These are phyloP conservation scores for Raphanus hybrid DNA, from an alignment of 441 rosid genomes.

Conservation along the genomic window DNA sequence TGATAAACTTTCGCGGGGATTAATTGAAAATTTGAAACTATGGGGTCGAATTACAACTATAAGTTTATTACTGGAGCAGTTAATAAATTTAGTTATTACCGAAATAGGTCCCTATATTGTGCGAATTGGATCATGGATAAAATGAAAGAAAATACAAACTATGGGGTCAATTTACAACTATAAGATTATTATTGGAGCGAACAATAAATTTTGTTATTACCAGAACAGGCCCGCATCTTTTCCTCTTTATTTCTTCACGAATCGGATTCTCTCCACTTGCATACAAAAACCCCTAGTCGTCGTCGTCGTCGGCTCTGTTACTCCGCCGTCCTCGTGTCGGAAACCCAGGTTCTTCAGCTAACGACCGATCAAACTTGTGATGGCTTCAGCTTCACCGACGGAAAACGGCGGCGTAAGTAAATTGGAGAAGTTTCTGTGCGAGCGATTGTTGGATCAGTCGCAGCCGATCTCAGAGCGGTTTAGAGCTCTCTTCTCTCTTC, in stretches of 20 bases:
- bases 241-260: not conserved
- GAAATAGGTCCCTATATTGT: too few species aligned
- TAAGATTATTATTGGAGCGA: not conserved
- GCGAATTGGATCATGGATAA: too few species aligned
- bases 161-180: not conserved
- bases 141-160: too few species aligned
- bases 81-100: too few species aligned
- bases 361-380: conserved; percentile 8
- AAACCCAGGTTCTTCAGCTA: not conserved
- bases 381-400: conserved; percentile 41
- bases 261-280: conserved; percentile 24
- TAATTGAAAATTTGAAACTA: not conserved
- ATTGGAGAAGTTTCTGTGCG: conserved; percentile 76
- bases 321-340: too few species aligned
- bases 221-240: conserved; percentile 29
- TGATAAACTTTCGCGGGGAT: not conserved
- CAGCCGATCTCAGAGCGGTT: conserved; percentile 84
- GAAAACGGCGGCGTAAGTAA: conserved; percentile 23
- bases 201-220: not conserved
- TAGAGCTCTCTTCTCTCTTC: conserved; percentile 92
- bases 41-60: too few species aligned
- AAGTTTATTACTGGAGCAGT: too few species aligned
- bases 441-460: conserved; percentile 60
- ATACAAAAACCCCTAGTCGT: conserved; percentile 13
- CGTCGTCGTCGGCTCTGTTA: not conserved